These are phyloP conservation scores for Ilex asprella DNA, from an alignment of 257 asterid genomes.

Conservation along the genomic window DNA sequence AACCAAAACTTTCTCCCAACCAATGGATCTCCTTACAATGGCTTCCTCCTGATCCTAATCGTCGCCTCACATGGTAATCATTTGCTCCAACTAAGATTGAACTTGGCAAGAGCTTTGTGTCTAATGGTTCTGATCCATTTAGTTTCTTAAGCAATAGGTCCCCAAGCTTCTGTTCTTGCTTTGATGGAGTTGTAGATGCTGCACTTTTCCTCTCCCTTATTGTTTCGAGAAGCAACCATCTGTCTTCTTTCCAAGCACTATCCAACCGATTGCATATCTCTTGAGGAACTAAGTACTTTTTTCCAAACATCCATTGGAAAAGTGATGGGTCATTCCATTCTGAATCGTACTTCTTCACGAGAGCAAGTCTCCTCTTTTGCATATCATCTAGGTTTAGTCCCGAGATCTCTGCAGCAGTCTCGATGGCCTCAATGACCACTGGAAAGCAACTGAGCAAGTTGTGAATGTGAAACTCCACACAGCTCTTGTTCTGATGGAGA, in stretches of 20 bases:
- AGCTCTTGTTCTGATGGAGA: constrained; percentile 57
- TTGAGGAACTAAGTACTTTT: constrained; percentile 53
- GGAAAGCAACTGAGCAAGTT: constrained; percentile 67
- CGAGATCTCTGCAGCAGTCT: constrained; percentile 70
- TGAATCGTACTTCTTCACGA: constrained; percentile 53
- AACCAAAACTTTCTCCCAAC: constrained; percentile 73
- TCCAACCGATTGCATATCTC: constrained; percentile 53
- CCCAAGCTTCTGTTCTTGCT: constrained; percentile 38
- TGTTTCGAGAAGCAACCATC: constrained; percentile 51
- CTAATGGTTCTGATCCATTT: constrained; percentile 15
- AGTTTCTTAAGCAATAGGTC: constrained; percentile 52
- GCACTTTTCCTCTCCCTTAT: constrained; percentile 31
- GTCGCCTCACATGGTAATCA: constrained; percentile 60
- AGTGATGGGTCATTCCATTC: constrained; percentile 43
- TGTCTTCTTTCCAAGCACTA: constrained; percentile 58
- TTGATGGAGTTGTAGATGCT: constrained; percentile 9
- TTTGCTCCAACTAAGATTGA: constrained; percentile 38
- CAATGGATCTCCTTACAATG: constrained; percentile 80
- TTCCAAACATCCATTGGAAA: constrained; percentile 68
- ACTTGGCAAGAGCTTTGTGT: constrained; percentile 34
- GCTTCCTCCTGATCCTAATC: constrained; percentile 51
- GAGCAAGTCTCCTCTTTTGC: constrained; percentile 42
- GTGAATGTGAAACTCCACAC: constrained; percentile 68
- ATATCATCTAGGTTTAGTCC: constrained; percentile 56
- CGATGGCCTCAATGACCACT: constrained; percentile 82